Conservation (phyloP, 148 eudicot species). For the Silene uniflora region DNA sequence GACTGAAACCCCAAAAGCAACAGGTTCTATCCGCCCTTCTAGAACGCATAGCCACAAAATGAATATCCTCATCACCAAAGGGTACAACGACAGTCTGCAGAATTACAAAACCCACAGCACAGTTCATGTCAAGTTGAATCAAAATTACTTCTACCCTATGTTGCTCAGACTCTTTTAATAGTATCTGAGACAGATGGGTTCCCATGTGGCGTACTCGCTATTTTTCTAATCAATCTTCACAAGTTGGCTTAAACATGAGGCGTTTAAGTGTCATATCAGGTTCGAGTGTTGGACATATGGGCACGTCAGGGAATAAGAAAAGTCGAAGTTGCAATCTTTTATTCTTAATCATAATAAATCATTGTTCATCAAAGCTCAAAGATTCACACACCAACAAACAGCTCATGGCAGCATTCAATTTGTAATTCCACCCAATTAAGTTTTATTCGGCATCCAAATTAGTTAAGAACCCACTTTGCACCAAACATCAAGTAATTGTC, state of each 20-base stretch:
- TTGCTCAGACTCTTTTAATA: not conserved
- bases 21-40: slow-evolving; percentile 45
- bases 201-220: too few relatives aligned
- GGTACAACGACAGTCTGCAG: slow-evolving; percentile 74
- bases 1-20: slow-evolving; percentile 87
- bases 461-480: not conserved
- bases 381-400: not conserved
- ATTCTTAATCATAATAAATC: not conserved
- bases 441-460: not conserved
- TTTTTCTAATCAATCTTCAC: not conserved
- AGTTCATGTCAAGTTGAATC: not conserved
- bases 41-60: slow-evolving; percentile 90
- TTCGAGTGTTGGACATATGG: not conserved
- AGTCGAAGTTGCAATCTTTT: not conserved
- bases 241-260: not conserved
- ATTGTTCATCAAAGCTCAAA: not conserved
- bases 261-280: not conserved
- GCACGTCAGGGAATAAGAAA: not conserved
- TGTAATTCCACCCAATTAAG: not conserved
- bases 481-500: not conserved
- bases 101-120: not conserved
- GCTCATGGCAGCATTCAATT: not conserved
- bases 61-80: slow-evolving; percentile 70
- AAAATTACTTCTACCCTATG: not conserved
- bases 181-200: too few relatives aligned